Conservation (phyloP, 495 filamentous ascomycete genomes). For the Trichoderma orchidacearum region DNA sequence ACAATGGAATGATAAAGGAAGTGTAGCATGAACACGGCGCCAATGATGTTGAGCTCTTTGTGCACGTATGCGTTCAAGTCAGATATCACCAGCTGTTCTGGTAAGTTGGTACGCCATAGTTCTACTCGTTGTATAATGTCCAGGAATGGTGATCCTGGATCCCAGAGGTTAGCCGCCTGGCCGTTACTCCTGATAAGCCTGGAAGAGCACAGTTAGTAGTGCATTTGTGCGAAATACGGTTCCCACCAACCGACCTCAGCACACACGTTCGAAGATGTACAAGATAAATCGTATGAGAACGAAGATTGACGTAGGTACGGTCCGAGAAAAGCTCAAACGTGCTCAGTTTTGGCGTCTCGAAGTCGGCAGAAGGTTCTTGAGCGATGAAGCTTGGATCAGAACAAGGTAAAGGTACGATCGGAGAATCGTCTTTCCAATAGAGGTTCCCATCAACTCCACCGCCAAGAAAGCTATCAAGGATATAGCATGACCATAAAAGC, state of each 20-base stretch:
- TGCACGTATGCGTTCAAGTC: slow-evolving; percentile 3
- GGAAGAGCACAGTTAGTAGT: not conserved
- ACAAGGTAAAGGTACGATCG: slow-evolving; percentile 22
- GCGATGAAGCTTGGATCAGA: slow-evolving; percentile 9
- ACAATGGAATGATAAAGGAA: slow-evolving; percentile 3
- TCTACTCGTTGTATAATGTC: slow-evolving; percentile 1
- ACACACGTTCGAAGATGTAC: slow-evolving; percentile 2
- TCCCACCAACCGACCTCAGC: not conserved
- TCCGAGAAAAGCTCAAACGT: not conserved
- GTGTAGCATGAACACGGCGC: slow-evolving; percentile 3
- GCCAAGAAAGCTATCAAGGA: slow-evolving; percentile 21
- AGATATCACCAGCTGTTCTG: slow-evolving; percentile 1
- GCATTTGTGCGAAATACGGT: not conserved
- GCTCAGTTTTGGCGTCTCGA: not conserved
- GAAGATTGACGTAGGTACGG: not conserved
- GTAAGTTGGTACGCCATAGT: not conserved
- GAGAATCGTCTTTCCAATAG: slow-evolving; percentile 17
- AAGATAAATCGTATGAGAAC: slow-evolving; percentile 2
- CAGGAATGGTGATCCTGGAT: not conserved
- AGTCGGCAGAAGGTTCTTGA: not conserved
- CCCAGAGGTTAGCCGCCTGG: not conserved
- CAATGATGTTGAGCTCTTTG: slow-evolving; percentile 3
- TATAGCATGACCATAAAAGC: slow-evolving; percentile 24
- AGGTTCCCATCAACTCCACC: slow-evolving; percentile 10
- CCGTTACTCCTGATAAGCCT: not conserved